phyloP scores from a whole-genome alignment of 192 early-diverging fungal genomes.

The Coemansia sp. region DNA sequence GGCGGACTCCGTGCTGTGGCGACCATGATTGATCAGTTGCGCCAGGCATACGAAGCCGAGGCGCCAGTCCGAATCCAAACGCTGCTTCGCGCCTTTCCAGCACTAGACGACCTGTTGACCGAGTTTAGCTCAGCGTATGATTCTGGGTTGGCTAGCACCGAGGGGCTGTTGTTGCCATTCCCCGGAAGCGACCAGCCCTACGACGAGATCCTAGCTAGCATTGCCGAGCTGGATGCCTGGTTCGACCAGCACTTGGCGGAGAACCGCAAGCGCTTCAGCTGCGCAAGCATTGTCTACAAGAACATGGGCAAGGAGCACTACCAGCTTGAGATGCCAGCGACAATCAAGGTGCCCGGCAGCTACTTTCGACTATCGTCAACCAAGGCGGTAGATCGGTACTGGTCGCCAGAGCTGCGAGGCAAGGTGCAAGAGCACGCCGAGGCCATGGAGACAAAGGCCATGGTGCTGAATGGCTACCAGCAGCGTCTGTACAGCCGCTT shows the following conservation, averaged over 20 bases:
- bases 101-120: slow-evolving; percentile 63
- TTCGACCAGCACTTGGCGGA: slow-evolving; percentile 73
- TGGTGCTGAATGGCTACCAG: slow-evolving; percentile 76
- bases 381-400: slow-evolving; percentile 83
- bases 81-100: slow-evolving; percentile 57
- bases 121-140: slow-evolving; percentile 83
- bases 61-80: slow-evolving; percentile 28
- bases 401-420: slow-evolving; percentile 65
- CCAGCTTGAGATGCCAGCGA: slow-evolving; percentile 87
- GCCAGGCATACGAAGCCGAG: background rate
- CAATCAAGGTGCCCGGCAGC: slow-evolving; percentile 71
- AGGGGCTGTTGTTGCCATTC: slow-evolving; percentile 67
- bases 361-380: slow-evolving; percentile 85
- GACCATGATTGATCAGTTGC: slow-evolving; percentile 15
- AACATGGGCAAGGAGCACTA: slow-evolving; percentile 96
- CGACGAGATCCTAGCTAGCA: slow-evolving; percentile 64
- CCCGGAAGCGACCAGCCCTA: slow-evolving; percentile 79
- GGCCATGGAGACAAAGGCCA: slow-evolving; percentile 76
- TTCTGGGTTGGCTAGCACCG: slow-evolving; percentile 58
- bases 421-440: slow-evolving; percentile 79
- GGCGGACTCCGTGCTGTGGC: slow-evolving; percentile 58
- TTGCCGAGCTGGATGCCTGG: slow-evolving; percentile 66
- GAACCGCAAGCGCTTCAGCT: slow-evolving; percentile 66
- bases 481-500: slow-evolving; percentile 80
- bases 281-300: slow-evolving; percentile 74